phyloP scores from a whole-genome alignment of 352 stramenopile species.

The Pythium periplocum region DNA sequence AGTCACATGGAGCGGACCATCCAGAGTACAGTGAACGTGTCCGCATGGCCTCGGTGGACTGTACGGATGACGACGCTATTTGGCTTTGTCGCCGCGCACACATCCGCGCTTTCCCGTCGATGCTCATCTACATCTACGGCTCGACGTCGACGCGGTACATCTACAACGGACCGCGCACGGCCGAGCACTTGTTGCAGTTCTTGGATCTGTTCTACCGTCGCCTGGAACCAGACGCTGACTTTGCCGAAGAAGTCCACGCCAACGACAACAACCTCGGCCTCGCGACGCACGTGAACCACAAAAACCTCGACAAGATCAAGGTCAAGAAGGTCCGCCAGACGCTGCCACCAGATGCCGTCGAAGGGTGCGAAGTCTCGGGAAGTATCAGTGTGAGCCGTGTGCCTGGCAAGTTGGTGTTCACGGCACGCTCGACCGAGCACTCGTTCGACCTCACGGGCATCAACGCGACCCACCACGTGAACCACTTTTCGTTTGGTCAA shows the following conservation, averaged over 20 bases:
- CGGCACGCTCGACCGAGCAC: constrained; percentile 56
- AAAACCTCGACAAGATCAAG: constrained; percentile 44
- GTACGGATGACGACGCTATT: constrained; percentile 52
- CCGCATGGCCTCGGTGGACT: constrained; percentile 77
- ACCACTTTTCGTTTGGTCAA: constrained; percentile 86
- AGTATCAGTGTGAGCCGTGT: constrained; percentile 78
- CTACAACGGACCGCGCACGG: constrained; percentile 74
- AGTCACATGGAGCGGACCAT: no score
- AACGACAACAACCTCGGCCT: constrained; percentile 41
- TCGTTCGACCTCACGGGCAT: constrained; percentile 58
- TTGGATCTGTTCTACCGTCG: constrained; percentile 81
- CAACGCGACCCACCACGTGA: constrained; percentile 65
- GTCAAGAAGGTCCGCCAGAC: constrained; percentile 42
- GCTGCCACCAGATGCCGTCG: constrained; percentile 27
- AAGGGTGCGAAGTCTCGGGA: constrained; percentile 76
- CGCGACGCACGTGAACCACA: constrained; percentile 48
- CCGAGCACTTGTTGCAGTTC: constrained; percentile 72
- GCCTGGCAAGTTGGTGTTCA: constrained; percentile 64
- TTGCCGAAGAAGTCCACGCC: constrained; percentile 71
- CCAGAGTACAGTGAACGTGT: constrained; percentile 78
- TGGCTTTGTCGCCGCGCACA: constrained; percentile 65
- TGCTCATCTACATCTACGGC: constrained; percentile 86
- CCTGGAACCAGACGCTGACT: constrained; percentile 71
- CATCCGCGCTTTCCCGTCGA: constrained; percentile 78
- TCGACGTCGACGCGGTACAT: constrained; percentile 73